These are phyloP conservation scores for Ascoidea tarda DNA, from an alignment of 805 yeast genomes.

Conservation along the genomic window DNA sequence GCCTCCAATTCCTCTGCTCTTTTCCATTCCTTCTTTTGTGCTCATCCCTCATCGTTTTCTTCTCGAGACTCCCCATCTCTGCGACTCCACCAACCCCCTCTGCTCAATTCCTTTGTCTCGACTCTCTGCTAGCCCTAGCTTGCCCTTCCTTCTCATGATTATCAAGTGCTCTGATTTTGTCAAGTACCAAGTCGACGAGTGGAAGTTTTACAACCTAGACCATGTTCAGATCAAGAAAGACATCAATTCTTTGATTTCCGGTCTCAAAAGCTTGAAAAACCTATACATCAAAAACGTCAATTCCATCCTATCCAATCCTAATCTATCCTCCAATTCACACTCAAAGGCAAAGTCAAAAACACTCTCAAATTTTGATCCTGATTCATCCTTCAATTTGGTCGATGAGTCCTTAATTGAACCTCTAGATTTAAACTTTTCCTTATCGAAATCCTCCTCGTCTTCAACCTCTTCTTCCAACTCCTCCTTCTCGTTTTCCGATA, in stretches of 20 bases:
- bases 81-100: neutral
- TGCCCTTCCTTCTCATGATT: too few relatives aligned
- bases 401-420: neutral
- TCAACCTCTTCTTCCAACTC: neutral
- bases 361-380: too few relatives aligned
- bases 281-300: too few relatives aligned
- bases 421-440: neutral
- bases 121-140: too few relatives aligned
- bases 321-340: neutral
- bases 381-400: too few relatives aligned
- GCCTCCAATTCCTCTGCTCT: neutral
- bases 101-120: neutral
- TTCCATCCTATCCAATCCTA: neutral
- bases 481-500: neutral
- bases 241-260: too few relatives aligned
- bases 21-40: neutral
- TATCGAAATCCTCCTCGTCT: neutral
- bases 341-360: neutral
- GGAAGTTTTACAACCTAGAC: neutral
- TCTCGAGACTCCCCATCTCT: neutral
- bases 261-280: too few relatives aligned
- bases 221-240: neutral
- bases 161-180: neutral
- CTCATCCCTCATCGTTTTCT: neutral
- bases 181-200: neutral